Conservation (phyloP, 2,329 filamentous ascomycete species). For the Exophiala phaeomuriformis region DNA sequence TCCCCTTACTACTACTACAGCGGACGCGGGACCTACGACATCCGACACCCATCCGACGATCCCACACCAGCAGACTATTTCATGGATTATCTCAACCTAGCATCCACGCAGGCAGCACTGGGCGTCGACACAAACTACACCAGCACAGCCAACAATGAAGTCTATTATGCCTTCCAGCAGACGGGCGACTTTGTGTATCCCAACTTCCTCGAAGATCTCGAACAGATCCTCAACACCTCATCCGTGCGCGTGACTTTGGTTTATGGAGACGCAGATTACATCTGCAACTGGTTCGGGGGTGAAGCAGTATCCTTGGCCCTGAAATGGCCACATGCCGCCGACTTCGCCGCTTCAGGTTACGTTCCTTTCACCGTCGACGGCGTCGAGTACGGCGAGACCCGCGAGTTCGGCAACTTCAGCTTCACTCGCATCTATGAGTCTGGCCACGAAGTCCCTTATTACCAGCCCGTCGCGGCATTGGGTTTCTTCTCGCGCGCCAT, state of each 20-base stretch:
- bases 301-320: constrained; percentile 62
- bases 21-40: constrained; percentile 54
- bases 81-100: constrained; percentile 53
- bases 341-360: constrained; percentile 64
- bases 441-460: constrained; percentile 56
- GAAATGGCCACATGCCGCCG: constrained; percentile 42
- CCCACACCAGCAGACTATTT: constrained; percentile 59
- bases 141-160: constrained; percentile 35
- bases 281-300: constrained; percentile 59
- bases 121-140: constrained; percentile 56
- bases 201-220: constrained; percentile 53
- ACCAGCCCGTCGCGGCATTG: constrained; percentile 55
- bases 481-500: constrained; percentile 56
- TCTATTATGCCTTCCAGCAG: constrained; percentile 45
- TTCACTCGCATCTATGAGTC: constrained; percentile 61
- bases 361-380: constrained; percentile 62
- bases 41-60: constrained; percentile 50
- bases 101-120: constrained; percentile 49
- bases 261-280: constrained; percentile 57
- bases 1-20: constrained; percentile 49
- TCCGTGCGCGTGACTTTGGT: constrained; percentile 65
- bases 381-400: constrained; percentile 61
- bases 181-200: constrained; percentile 58
- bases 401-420: constrained; percentile 68
- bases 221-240: constrained; percentile 50